These are phyloP conservation scores for Globisporangium camurandrum DNA, from an alignment of 352 stramenopile species.

Conservation along the genomic window DNA sequence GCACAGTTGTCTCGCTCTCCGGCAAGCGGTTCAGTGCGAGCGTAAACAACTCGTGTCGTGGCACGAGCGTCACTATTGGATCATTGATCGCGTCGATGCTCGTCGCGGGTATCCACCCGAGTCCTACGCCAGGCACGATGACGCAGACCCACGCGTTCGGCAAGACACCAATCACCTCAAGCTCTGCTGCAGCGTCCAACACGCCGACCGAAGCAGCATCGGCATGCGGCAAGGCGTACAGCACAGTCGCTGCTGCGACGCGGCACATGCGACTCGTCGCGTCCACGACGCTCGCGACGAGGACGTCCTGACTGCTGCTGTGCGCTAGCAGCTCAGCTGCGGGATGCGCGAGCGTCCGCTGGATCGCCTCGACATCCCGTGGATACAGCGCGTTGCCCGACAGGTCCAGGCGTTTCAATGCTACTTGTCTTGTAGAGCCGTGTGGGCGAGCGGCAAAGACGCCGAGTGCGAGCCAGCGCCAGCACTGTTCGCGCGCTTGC, in stretches of 20 bases:
- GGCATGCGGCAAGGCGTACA: neutral
- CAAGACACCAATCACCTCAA: conserved; percentile 3
- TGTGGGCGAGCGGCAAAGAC: conserved; percentile 4
- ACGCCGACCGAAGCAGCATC: neutral
- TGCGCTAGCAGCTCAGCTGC: neutral
- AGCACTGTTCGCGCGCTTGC: conserved; percentile 7
- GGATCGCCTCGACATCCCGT: conserved; percentile 4
- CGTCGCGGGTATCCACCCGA: conserved; percentile 3
- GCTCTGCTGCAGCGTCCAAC: neutral
- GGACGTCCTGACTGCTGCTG: neutral
- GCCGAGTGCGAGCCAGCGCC: conserved; percentile 11
- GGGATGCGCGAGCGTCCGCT: neutral
- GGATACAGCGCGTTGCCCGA: conserved; percentile 6
- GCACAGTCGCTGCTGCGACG: neutral
- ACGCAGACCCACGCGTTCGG: conserved; percentile 1
- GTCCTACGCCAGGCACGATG: conserved; percentile 5
- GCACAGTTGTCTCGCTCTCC: conserved; percentile 1
- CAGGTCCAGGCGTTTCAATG: conserved; percentile 7
- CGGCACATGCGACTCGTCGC: neutral
- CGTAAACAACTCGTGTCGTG: neutral
- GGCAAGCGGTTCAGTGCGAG: conserved; percentile 4
- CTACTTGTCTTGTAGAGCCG: too few species aligned
- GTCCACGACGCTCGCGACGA: neutral
- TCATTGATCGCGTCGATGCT: neutral
- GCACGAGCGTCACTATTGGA: too few species aligned